Base-by-base conservation (phyloP, 2,329 filamentous ascomycete species). In the Alternaria incomplexa region DNA sequence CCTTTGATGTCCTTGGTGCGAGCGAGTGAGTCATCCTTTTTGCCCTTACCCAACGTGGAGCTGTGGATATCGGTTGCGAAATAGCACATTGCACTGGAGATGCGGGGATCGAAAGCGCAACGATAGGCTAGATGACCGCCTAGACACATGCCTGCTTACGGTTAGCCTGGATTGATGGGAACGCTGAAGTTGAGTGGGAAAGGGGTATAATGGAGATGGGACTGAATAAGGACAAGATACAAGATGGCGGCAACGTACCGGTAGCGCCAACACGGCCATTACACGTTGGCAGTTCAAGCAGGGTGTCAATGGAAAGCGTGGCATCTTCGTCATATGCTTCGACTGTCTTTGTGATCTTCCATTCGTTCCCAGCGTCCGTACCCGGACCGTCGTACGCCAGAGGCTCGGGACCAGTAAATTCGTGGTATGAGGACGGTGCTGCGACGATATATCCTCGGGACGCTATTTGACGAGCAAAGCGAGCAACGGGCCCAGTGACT, bases 371-470 rank as follows among this genome's bases (percentile, higher is more conserved):
- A 46, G 88, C 85, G 78, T 97, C 93, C 0, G 95, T 98, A 56
- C 96, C 94, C 2, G 91, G 91, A 0, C 86, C 93, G 76, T 97
- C 92, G 79, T 97, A 97, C 53, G 91, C 88, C 44, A 97, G 84
- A 11, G 94, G 84, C 73, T 95, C 92, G 0, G 93, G 92, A 5
- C 91, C 91, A 1, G 90, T 93, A 81, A 97, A 97, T 80, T 97
- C 94, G 78, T 97, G 94, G 81, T 97, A 97, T 30, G 90, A 94
- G 36, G 92, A 96, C 0, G 93, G 93, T 0, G 93, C 93, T 10
- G 92, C 94, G 69, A 95, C 93, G 70, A 97, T 96, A 83, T 96
- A 97, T 74, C 94, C 95, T 69, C 97, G 92, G 3, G 93, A 91
- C 43, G 93, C 92, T 73, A 97, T 97, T 79, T 97, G 93, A 63